Base-by-base conservation (phyloP, 2,329 filamentous ascomycete species). In the Trichophyton verrucosum region DNA sequence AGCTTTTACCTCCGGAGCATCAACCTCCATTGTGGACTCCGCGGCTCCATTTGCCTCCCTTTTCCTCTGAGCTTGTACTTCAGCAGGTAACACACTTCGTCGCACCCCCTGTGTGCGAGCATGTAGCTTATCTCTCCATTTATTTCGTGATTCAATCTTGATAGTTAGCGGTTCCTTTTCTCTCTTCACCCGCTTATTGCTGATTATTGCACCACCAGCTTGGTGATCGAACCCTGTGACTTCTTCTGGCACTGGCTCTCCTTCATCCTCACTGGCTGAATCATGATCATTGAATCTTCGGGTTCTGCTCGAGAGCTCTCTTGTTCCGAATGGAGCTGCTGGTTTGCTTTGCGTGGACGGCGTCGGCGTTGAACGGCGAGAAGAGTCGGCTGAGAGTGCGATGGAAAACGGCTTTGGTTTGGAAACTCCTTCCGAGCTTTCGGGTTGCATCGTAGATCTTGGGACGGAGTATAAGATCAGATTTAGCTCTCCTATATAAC, bases 131-230 rank as follows among this genome's bases (percentile, higher is more conserved):
- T 76, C 71, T 58, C 73, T 71, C 64, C 91, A 86, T 77, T 97
- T 94, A 72, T 96, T 96, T 70, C 83, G 85, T 69, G 85, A 88
- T 74, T 89, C 88, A 63, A 91, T 87, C 69, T 89, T 86, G 36
- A 84, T 83, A 69, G 92, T 90, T 77, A 91, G 83, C 65, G 87
- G 84, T 69, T 86, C 78, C 44, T 74, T 73, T 77, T 78, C 67
- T 68, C 77, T 64, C 64, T 74, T 63, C 20, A 63, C 62, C 20
- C 65, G 57, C 33, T 64, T 57, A 75, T 83, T 62, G 72, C 66
- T 69, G 3, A 70, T 66, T 46, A 77, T 73, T 2, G 71, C 73
- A 22, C 68, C 72, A 20, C 75, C 75, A 0, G 74, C 73, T 44
- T 66, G 69, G 2, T 73, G 73, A 69, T 83, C 81, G 68, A 82